Evolutionary conservation across 805 yeast species (phyloP).

Genomic region (Monosporozyma siamensis): DNA sequence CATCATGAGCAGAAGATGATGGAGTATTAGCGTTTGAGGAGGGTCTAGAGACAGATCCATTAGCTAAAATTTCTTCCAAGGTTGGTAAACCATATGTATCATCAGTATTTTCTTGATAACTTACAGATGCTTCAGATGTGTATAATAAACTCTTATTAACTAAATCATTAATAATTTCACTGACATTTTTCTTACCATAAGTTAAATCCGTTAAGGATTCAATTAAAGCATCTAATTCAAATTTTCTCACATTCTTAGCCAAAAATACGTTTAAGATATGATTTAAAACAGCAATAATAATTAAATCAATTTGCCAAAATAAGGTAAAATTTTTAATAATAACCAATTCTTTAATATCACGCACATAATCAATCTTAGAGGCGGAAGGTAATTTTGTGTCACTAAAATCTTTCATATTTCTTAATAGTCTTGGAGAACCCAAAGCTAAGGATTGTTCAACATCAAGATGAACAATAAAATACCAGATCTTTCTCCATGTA

Average conservation of each 20-base stretch:
- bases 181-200: constrained; percentile 25
- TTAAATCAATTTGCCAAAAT: constrained; percentile 38
- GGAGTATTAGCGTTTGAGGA: constrained; percentile 7
- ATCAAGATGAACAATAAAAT: constrained; percentile 35
- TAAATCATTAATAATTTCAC: constrained; percentile 22
- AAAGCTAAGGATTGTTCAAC: constrained; percentile 34
- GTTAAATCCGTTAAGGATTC: constrained; percentile 28
- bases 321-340: constrained; percentile 41
- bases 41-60: constrained; percentile 6
- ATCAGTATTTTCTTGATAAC: constrained; percentile 22
- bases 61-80: constrained; percentile 20
- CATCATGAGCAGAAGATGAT: not conserved
- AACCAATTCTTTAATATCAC: constrained; percentile 36
- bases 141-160: constrained; percentile 24
- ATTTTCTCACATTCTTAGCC: constrained; percentile 36
- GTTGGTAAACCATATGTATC: constrained; percentile 28
- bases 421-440: constrained; percentile 34
- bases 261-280: constrained; percentile 27
- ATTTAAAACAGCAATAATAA: constrained; percentile 30
- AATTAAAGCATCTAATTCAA: constrained; percentile 33
- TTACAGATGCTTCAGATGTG: constrained; percentile 25
- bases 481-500: constrained; percentile 54
- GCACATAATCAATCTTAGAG: constrained; percentile 29
- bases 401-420: constrained; percentile 32
- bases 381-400: constrained; percentile 39